These are phyloP conservation scores for Avena insularis DNA, from an alignment of 176 grass and related monocot species.

Conservation along the genomic window DNA sequence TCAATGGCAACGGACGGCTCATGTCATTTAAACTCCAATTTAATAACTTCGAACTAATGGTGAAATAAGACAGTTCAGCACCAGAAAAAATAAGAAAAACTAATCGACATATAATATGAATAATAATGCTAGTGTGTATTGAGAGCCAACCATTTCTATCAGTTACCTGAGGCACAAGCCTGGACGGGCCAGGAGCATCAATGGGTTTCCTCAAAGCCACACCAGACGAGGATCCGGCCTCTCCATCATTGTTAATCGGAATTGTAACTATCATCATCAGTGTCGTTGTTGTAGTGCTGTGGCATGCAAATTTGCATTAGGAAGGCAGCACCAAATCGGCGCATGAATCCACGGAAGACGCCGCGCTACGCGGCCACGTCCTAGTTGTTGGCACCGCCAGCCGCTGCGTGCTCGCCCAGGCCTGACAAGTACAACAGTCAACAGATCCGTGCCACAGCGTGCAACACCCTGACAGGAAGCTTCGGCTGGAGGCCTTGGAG, in stretches of 20 bases:
- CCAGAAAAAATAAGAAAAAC: too few relatives aligned
- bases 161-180: too few relatives aligned
- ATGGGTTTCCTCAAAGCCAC: not conserved
- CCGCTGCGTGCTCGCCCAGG: conserved; percentile 72
- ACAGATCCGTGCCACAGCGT: conserved; percentile 60
- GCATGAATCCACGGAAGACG: conserved; percentile 70
- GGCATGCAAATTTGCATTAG: not conserved
- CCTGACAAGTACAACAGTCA: conserved; percentile 72
- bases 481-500: conserved; percentile 73
- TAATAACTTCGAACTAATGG: too few relatives aligned
- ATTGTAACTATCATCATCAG: conserved; percentile 34
- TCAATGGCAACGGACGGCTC: too few relatives aligned
- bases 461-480: conserved; percentile 60
- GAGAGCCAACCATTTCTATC: not conserved
- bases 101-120: not conserved
- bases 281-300: conserved; percentile 52
- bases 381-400: conserved; percentile 11
- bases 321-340: not conserved
- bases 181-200: too few relatives aligned
- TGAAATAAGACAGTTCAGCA: too few relatives aligned
- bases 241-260: conserved; percentile 28
- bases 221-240: not conserved
- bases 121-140: not conserved
- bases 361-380: conserved; percentile 66
- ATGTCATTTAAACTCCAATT: too few relatives aligned